phyloP scores from a whole-genome alignment of 495 filamentous ascomycete genomes.

The Podospora comata region DNA sequence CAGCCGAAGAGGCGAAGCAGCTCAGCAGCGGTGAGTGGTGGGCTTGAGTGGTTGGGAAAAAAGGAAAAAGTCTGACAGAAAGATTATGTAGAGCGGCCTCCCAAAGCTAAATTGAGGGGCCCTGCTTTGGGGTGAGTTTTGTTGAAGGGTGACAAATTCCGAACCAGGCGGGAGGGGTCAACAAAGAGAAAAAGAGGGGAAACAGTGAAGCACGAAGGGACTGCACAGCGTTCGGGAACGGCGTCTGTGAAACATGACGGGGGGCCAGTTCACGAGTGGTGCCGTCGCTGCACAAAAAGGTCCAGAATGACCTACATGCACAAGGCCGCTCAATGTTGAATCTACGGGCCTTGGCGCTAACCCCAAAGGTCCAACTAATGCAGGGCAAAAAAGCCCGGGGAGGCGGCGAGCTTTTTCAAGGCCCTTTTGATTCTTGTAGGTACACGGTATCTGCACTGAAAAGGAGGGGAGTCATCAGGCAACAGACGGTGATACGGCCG shows the following conservation, averaged over 20 bases:
- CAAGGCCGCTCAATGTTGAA: background rate
- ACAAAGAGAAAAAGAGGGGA: background rate
- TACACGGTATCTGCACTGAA: background rate
- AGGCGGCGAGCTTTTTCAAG: background rate
- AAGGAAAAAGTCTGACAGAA: background rate
- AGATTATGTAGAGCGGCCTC: background rate
- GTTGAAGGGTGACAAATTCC: background rate
- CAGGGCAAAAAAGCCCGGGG: background rate
- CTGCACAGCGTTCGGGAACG: background rate
- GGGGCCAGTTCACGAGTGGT: background rate
- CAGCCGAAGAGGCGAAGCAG: slow-evolving; percentile 9
- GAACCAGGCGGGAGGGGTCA: background rate
- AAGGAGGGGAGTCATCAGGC: background rate
- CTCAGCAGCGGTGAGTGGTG: background rate
- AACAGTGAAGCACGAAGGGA: background rate
- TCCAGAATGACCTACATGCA: background rate
- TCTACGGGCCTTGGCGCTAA: background rate
- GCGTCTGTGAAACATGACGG: slow-evolving; percentile 3
- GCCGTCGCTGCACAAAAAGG: background rate
- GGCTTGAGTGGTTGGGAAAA: background rate
- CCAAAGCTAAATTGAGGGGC: background rate
- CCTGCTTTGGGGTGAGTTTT: background rate
- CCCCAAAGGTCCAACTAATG: background rate
- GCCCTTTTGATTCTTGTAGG: background rate
- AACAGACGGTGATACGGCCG: background rate